Base-by-base conservation (phyloP, 352 stramenopile genomes). In the Stephanocyclus meneghinianus region DNA sequence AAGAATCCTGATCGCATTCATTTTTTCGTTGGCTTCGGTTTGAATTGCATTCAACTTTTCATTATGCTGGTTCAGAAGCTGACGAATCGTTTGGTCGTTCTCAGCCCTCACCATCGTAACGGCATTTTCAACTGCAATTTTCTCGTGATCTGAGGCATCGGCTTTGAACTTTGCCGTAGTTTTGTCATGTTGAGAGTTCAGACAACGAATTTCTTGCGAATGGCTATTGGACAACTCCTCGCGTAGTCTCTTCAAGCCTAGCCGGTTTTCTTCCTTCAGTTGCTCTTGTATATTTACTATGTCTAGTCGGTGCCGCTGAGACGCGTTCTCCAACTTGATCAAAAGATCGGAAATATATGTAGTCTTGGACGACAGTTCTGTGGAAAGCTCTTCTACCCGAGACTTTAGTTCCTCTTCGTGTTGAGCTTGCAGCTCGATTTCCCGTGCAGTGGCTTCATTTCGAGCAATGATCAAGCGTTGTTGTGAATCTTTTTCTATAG, bases 71-170 rank as follows among this genome's bases (percentile, higher is more conserved):
- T 15, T 44, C 10, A 70, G 29, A 18, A 59, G 51, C 18, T 77
- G 42, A 32, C 35, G 73, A 29, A 83, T 44, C 51, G 50, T 67
- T 59, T 76, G 29, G 32, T 82, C 67, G 8, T 74, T 74, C 50
- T 82, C 68, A 9, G 26, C 30, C 30, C n/a, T 63, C 11, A 63
- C 26, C 26, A 21, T 2, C 30, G 26, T 45, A 2, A 63, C 5
- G 2, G 57, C 37, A 65, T 51, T 65, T 50, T 65, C 57, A 7
- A 65, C 35, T 37, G 29, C 30, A 18, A 50, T 5, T 16, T 50
- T 56, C 29, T 69, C 59, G 18, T 65, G 53, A 51, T 66, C 45
- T 50, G n/a, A 48, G n/a, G 57, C 57, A 50, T 65, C 57, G n/a
- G 35, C 15, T 65, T 65, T 65, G 1, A 51, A 29, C 48, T 35